Percentiles rank a stretch among this genome's conserved stretches.
Evolutionary conservation across 768 basidiomycete species (phyloP).

Genomic region (Mycena indigotica): DNA sequence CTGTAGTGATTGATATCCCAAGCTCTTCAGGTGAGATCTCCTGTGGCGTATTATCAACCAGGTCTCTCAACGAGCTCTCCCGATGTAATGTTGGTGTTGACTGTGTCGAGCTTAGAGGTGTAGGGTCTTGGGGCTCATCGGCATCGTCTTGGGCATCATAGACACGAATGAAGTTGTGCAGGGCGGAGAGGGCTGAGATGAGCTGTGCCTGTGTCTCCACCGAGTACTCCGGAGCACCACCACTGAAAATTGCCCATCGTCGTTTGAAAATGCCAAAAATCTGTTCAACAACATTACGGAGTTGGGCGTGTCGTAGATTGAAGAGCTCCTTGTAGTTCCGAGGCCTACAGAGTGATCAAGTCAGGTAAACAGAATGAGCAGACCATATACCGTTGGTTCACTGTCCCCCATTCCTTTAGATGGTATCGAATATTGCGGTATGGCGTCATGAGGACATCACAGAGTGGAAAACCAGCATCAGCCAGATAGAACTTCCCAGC

Average conservation of each 20-base stretch:
- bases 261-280: slow-evolving; percentile 21
- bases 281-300: slow-evolving; percentile 23
- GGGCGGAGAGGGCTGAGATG: slow-evolving; percentile 1
- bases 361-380: neutral
- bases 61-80: neutral
- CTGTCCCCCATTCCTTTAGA: slow-evolving; percentile 26
- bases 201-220: slow-evolving; percentile 5
- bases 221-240: neutral
- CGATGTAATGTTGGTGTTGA: too few species aligned
- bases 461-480: too few species aligned
- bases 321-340: slow-evolving; percentile 22
- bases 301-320: slow-evolving; percentile 20
- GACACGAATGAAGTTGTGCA: slow-evolving; percentile 5
- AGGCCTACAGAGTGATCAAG: slow-evolving; percentile 10
- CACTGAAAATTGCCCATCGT: neutral
- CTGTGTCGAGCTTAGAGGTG: neutral
- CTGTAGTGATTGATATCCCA: neutral
- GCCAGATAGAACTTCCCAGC: slow-evolving; percentile 26
- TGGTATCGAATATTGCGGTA: slow-evolving; percentile 29
- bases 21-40: slow-evolving; percentile 5
- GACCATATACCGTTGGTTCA: neutral
- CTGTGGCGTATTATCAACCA: neutral
- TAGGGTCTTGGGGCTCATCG: neutral
- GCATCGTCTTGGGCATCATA: neutral
- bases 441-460: slow-evolving; percentile 28